Conservation (phyloP, 2,329 filamentous ascomycete genomes). For the Eutypa lata region DNA sequence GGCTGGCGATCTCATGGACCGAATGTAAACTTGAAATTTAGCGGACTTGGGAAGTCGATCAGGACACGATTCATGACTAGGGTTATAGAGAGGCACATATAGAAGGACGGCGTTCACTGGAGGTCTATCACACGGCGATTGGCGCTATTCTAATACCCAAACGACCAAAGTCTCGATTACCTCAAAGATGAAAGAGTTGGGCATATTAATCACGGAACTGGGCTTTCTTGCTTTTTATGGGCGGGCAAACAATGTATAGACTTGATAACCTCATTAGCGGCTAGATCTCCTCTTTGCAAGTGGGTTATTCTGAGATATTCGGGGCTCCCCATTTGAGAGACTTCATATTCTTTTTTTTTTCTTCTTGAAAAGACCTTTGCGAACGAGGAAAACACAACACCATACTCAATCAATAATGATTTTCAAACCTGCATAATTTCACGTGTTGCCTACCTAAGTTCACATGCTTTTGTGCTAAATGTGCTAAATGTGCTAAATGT, state of each 20-base stretch:
- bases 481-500: too few relatives aligned
- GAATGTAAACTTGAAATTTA: conserved; percentile 33
- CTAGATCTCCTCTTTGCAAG: conserved; percentile 25
- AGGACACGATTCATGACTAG: conserved; percentile 28
- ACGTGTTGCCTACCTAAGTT: too few relatives aligned
- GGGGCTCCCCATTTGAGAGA: neutral
- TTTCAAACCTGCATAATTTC: neutral
- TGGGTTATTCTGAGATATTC: conserved; percentile 3
- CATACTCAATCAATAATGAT: neutral
- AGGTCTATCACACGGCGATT: conserved; percentile 9
- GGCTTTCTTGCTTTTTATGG: conserved; percentile 14
- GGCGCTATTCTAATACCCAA: neutral
- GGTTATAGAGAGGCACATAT: conserved; percentile 29
- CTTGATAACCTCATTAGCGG: conserved; percentile 24
- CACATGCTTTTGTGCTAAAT: neutral
- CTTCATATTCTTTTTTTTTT: neutral
- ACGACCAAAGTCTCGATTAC: neutral
- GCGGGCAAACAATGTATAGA: conserved; percentile 21
- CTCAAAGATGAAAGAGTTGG: conserved; percentile 1
- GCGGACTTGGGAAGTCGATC: conserved; percentile 7
- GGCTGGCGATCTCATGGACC: conserved; percentile 65
- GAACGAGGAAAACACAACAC: neutral
- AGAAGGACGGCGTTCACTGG: conserved; percentile 22
- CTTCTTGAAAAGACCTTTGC: neutral
- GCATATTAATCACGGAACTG: neutral